Evolutionary conservation across 1,139 yeast genomes (phyloP).

Genomic region (Blastobotrys malaysiensis): DNA sequence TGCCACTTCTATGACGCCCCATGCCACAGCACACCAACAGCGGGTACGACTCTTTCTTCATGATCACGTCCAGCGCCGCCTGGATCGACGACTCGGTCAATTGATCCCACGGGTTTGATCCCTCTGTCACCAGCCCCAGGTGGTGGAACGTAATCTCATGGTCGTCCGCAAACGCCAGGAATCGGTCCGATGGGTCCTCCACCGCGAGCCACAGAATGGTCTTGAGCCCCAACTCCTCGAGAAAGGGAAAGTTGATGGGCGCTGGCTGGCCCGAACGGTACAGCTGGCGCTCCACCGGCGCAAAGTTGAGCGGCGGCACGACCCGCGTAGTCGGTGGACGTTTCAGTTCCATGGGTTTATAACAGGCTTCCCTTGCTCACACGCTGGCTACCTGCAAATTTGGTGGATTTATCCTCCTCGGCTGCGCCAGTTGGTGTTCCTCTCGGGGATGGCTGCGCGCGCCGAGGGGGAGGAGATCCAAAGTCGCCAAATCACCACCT

Average conservation of each 20-base stretch:
- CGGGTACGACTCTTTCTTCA: conserved; percentile 71
- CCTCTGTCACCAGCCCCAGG: conserved; percentile 51
- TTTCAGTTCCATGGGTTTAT: conserved; percentile 8
- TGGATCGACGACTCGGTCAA: conserved; percentile 75
- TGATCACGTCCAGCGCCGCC: conserved; percentile 70
- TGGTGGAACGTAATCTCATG: conserved; percentile 59
- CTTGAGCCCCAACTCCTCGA: conserved; percentile 64
- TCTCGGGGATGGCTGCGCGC: not conserved
- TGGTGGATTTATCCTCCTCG: not conserved
- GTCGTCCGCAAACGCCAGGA: conserved; percentile 72
- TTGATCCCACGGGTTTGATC: conserved; percentile 97
- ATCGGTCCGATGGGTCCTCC: conserved; percentile 89
- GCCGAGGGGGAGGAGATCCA: conserved; percentile 1
- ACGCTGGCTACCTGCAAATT: too few species aligned
- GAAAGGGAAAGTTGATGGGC: conserved; percentile 82
- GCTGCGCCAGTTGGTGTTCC: not conserved
- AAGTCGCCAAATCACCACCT: conserved; percentile 1
- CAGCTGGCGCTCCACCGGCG: conserved; percentile 84
- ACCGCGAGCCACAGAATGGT: conserved; percentile 91
- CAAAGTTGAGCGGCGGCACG: conserved; percentile 90
- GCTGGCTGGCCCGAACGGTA: conserved; percentile 96
- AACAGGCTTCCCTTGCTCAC: too few species aligned
- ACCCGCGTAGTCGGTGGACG: conserved; percentile 42
- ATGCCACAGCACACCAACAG: conserved; percentile 89
- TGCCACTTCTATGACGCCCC: conserved; percentile 97